phyloP scores from a whole-genome alignment of 345 rosid species.

The Stellera chamaejasme region DNA sequence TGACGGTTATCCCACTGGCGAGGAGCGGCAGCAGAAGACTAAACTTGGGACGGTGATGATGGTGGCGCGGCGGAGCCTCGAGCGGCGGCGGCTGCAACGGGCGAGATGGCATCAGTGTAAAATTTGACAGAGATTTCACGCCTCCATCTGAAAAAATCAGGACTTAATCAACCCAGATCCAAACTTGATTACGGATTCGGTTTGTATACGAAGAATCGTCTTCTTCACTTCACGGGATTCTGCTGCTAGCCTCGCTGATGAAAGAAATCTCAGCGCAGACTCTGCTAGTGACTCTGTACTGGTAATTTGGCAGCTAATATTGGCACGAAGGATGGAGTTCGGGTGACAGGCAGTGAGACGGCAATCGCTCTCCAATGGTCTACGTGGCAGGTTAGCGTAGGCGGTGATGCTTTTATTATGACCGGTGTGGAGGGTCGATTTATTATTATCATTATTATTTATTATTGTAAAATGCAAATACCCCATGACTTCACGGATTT shows the following conservation, averaged over 20 bases:
- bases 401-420: constrained; percentile 4
- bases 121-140: constrained; percentile 13
- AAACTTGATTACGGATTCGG: not conserved
- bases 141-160: constrained; percentile 11
- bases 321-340: too few relatives aligned
- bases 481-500: too few relatives aligned
- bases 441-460: not conserved
- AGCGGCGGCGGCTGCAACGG: constrained; percentile 20
- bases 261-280: too few relatives aligned
- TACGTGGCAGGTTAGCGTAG: constrained; percentile 6
- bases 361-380: not conserved
- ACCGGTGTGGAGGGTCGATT: not conserved
- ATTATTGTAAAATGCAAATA: too few relatives aligned
- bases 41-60: constrained; percentile 10
- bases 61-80: constrained; percentile 11
- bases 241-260: not conserved
- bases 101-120: constrained; percentile 48
- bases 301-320: too few relatives aligned
- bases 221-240: not conserved
- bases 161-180: not conserved
- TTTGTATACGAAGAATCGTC: not conserved
- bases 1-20: constrained; percentile 24
- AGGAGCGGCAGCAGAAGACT: constrained; percentile 29
- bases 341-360: too few relatives aligned
- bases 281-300: too few relatives aligned